Evolutionary conservation across 768 basidiomycete genomes (phyloP).

Genomic region (Hypsizygus marmoreus): DNA sequence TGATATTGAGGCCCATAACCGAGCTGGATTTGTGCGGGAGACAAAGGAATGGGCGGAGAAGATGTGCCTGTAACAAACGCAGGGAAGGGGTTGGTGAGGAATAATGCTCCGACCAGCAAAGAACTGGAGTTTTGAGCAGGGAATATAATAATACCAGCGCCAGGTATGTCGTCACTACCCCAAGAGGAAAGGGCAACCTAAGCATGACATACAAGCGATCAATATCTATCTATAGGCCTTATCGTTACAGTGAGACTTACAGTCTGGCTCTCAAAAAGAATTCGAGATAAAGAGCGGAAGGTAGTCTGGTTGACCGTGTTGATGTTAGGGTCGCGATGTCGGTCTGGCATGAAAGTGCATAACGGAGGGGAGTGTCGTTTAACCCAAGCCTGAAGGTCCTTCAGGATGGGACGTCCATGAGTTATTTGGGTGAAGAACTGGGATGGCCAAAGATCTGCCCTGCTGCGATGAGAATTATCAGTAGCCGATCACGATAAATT

Average conservation of each 20-base stretch:
- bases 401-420: slow-evolving; percentile 42
- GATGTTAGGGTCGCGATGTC: slow-evolving; percentile 48
- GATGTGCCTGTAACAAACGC: slow-evolving; percentile 38
- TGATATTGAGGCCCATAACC: slow-evolving; percentile 29
- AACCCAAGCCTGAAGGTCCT: slow-evolving; percentile 55
- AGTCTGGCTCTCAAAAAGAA: slow-evolving; percentile 52
- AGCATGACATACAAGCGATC: not conserved
- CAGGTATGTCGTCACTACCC: slow-evolving; percentile 45
- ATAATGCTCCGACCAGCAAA: slow-evolving; percentile 52
- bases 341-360: slow-evolving; percentile 67
- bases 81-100: slow-evolving; percentile 50
- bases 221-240: slow-evolving; percentile 5
- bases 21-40: slow-evolving; percentile 29
- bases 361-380: slow-evolving; percentile 47
- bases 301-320: slow-evolving; percentile 52
- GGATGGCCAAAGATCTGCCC: slow-evolving; percentile 59
- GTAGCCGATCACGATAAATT: slow-evolving; percentile 14
- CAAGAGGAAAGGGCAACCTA: slow-evolving; percentile 57
- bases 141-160: slow-evolving; percentile 55
- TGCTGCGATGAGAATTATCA: slow-evolving; percentile 37
- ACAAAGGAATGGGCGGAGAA: slow-evolving; percentile 30
- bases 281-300: slow-evolving; percentile 56
- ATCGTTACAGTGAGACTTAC: slow-evolving; percentile 34
- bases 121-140: slow-evolving; percentile 54
- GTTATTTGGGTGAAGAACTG: slow-evolving; percentile 46